Evolutionary conservation across 1,139 yeast genomes (phyloP).

Genomic region (Debaryomyces singareniensis): DNA sequence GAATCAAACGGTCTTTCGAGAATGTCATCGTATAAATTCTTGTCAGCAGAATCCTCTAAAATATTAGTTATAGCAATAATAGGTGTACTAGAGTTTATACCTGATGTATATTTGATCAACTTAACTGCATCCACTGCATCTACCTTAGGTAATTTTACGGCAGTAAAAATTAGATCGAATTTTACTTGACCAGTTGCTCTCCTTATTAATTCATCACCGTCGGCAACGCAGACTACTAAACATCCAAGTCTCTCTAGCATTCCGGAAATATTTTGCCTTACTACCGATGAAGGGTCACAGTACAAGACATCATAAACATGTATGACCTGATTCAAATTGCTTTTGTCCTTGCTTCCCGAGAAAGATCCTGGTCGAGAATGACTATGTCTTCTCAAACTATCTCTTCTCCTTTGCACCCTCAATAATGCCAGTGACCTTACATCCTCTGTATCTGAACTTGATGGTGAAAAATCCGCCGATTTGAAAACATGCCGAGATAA

Average conservation of each 20-base stretch:
- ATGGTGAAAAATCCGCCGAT: conserved; percentile 11
- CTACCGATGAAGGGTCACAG: conserved; percentile 85
- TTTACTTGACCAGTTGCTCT: conserved; percentile 78
- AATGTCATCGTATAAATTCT: conserved; percentile 61
- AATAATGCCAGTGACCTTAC: conserved; percentile 43
- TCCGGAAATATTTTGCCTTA: conserved; percentile 61
- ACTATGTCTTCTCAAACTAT: conserved; percentile 35
- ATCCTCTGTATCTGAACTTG: conserved; percentile 69
- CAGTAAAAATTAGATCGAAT: conserved; percentile 80
- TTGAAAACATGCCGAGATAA: conserved; percentile 19
- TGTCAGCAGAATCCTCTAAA: conserved; percentile 56
- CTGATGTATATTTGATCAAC: conserved; percentile 68
- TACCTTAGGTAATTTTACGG: conserved; percentile 60
- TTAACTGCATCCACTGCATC: conserved; percentile 73
- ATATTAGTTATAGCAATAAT: conserved; percentile 72
- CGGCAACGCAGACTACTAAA: conserved; percentile 69
- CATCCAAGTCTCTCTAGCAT: conserved; percentile 71
- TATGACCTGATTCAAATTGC: conserved; percentile 1
- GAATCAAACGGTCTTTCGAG: conserved; percentile 68
- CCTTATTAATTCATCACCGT: conserved; percentile 79
- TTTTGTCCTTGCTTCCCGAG: conserved; percentile 6
- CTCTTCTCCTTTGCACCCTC: conserved; percentile 54
- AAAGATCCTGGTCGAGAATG: conserved; percentile 7
- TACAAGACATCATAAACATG: conserved; percentile 58
- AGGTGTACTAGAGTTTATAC: conserved; percentile 71